These are phyloP conservation scores for Rostrohypoxylon terebratum DNA, from an alignment of 495 filamentous ascomycete species.

Conservation along the genomic window DNA sequence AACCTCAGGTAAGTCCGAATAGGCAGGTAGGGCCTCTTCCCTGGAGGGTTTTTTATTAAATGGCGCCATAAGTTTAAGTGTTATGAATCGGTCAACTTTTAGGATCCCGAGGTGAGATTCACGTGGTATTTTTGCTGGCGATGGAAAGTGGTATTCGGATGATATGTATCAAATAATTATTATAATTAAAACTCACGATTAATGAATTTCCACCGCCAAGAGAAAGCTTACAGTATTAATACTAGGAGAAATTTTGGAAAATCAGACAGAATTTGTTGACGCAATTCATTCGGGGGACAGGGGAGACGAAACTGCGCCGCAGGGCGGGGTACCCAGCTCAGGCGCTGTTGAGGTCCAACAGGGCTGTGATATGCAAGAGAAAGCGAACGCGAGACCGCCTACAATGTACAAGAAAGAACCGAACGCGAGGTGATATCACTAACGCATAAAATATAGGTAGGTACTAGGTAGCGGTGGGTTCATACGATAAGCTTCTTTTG, in stretches of 20 bases:
- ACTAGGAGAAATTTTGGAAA: slow-evolving; percentile 9
- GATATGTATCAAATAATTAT: not conserved
- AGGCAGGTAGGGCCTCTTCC: slow-evolving; percentile 28
- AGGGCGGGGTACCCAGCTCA: slow-evolving; percentile 1
- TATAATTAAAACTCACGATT: not conserved
- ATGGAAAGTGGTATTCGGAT: not conserved
- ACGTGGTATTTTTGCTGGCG: not conserved
- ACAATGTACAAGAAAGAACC: not conserved
- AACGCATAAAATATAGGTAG: slow-evolving; percentile 1
- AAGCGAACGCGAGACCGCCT: slow-evolving; percentile 13
- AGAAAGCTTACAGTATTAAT: slow-evolving; percentile 5
- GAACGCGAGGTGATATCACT: not conserved
- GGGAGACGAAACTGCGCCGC: slow-evolving; percentile 15
- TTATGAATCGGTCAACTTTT: not conserved
- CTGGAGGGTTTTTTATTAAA: slow-evolving; percentile 35
- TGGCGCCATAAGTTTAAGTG: slow-evolving; percentile 11
- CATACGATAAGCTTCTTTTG: not conserved
- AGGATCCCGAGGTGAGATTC: not conserved
- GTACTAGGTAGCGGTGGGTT: not conserved
- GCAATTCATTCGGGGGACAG: not conserved
- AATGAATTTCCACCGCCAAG: not conserved
- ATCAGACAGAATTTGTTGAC: not conserved
- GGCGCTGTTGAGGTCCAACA: not conserved
- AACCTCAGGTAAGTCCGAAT: slow-evolving; percentile 20
- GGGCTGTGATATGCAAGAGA: slow-evolving; percentile 13